These are phyloP conservation scores for Strobilomyces dryophilus DNA, from an alignment of 768 basidiomycete species.

Conservation along the genomic window DNA sequence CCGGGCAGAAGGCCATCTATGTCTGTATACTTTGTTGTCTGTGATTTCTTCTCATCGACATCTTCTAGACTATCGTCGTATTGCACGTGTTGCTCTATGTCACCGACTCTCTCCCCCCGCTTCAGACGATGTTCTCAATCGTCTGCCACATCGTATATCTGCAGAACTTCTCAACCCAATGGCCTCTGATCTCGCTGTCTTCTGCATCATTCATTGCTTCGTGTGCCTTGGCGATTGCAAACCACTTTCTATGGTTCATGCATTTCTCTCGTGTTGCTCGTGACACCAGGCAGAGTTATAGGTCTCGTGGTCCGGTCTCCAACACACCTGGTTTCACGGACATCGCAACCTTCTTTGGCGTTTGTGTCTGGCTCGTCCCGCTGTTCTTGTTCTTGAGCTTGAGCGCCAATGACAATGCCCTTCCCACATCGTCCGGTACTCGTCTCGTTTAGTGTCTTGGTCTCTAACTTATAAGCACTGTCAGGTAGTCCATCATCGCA, in stretches of 20 bases:
- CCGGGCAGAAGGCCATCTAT: slow-evolving; percentile 86
- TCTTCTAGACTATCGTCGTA: slow-evolving; percentile 63
- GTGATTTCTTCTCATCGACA: slow-evolving; percentile 2
- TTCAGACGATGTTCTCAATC: slow-evolving; percentile 74
- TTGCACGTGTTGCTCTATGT: slow-evolving; percentile 76
- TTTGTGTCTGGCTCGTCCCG: slow-evolving; percentile 87
- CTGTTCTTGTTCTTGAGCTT: slow-evolving; percentile 93
- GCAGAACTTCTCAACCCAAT: slow-evolving; percentile 83
- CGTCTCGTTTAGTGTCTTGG: not conserved
- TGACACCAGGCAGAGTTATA: slow-evolving; percentile 49
- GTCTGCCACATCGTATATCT: slow-evolving; percentile 85
- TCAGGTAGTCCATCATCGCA: slow-evolving; percentile 21
- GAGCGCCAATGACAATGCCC: slow-evolving; percentile 94
- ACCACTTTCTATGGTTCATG: slow-evolving; percentile 98
- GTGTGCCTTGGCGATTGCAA: slow-evolving; percentile 76
- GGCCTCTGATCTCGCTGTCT: slow-evolving; percentile 92
- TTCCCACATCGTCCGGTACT: slow-evolving; percentile 66
- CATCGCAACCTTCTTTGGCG: slow-evolving; percentile 78
- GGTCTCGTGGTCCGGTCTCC: slow-evolving; percentile 39
- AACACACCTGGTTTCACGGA: slow-evolving; percentile 55
- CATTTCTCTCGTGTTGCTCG: slow-evolving; percentile 77
- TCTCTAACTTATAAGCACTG: not conserved
- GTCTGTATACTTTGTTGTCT: slow-evolving; percentile 44
- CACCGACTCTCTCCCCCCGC: slow-evolving; percentile 75
- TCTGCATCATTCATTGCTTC: slow-evolving; percentile 83